A percentile compares a stretch with the other conserved stretches of the same genome.
phyloP scores from a whole-genome alignment of 1,139 yeast genomes.

The Hemisphaericaspora subhashii region DNA sequence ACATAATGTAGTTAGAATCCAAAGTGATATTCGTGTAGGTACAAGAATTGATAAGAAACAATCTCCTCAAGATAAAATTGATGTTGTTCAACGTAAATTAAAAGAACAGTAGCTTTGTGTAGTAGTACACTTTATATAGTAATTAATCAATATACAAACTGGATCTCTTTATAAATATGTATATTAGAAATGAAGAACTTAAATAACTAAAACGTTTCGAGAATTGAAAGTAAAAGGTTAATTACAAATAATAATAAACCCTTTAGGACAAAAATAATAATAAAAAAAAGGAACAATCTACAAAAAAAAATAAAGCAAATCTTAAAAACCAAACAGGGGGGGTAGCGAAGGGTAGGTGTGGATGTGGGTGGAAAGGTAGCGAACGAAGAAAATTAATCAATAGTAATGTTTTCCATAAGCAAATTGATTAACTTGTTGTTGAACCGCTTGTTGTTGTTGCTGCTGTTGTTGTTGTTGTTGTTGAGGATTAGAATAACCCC shows the following conservation, averaged over 20 bases:
- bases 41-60: slow-evolving; percentile 72
- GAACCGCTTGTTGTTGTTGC: slow-evolving; percentile 5
- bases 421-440: slow-evolving; percentile 7
- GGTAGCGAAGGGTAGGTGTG: neutral
- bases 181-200: slow-evolving; percentile 6
- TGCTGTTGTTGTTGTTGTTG: slow-evolving; percentile 6
- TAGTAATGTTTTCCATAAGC: slow-evolving; percentile 6
- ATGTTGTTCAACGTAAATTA: slow-evolving; percentile 56
- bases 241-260: no score
- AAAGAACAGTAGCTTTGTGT: slow-evolving; percentile 12
- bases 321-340: neutral
- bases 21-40: slow-evolving; percentile 83
- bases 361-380: neutral
- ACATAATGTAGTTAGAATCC: slow-evolving; percentile 70
- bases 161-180: slow-evolving; percentile 5
- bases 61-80: slow-evolving; percentile 65
- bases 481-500: slow-evolving; percentile 4
- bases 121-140: neutral
- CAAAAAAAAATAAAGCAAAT: neutral
- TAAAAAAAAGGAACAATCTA: slow-evolving; percentile 1
- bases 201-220: slow-evolving; percentile 9
- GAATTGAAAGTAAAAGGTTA: slow-evolving; percentile 4
- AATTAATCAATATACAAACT: neutral
- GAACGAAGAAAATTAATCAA: neutral
- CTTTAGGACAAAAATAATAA: neutral